Evolutionary conservation across 352 stramenopile genomes (phyloP).

Genomic region (Albugo laibachii): DNA sequence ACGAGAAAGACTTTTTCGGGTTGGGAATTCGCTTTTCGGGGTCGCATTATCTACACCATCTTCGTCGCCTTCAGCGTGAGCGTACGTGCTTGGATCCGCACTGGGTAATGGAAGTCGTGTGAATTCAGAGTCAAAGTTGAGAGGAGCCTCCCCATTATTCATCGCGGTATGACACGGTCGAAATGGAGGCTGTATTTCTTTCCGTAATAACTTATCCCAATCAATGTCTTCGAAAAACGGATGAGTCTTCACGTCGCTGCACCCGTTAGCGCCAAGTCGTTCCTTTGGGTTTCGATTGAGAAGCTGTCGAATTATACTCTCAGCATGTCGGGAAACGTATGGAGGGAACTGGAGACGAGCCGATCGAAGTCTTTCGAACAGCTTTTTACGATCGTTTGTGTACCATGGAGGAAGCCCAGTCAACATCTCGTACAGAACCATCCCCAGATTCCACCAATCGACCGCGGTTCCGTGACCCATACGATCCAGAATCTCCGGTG

Average conservation of each 20-base stretch:
- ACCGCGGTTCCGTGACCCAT: slow-evolving; percentile 77
- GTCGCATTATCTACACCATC: no score
- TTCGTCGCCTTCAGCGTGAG: no score
- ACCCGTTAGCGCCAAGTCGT: slow-evolving; percentile 42
- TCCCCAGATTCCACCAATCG: slow-evolving; percentile 85
- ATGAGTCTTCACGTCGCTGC: slow-evolving; percentile 42
- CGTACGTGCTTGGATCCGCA: slow-evolving; percentile 10
- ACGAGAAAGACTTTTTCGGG: slow-evolving; percentile 1
- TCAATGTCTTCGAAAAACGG: slow-evolving; percentile 67
- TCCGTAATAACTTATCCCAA: slow-evolving; percentile 32
- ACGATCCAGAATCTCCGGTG: slow-evolving; percentile 66
- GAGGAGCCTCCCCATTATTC: slow-evolving; percentile 41
- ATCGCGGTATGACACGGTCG: slow-evolving; percentile 51
- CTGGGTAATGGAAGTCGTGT: slow-evolving; percentile 66
- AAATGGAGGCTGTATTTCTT: slow-evolving; percentile 48
- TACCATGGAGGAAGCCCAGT: slow-evolving; percentile 75
- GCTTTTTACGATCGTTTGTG: slow-evolving; percentile 76
- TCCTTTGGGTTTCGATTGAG: slow-evolving; percentile 59
- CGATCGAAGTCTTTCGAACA: slow-evolving; percentile 67
- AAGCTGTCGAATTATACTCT: slow-evolving; percentile 58
- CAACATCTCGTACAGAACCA: slow-evolving; percentile 71
- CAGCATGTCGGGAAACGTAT: slow-evolving; percentile 53
- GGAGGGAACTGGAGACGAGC: slow-evolving; percentile 68
- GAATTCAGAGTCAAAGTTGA: slow-evolving; percentile 78
- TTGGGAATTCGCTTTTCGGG: slow-evolving; percentile 7